A percentile compares a stretch with the other conserved stretches of the same genome.
These are phyloP conservation scores for Blechomonas ayalai DNA, from an alignment of 208 protist species.

Conservation along the genomic window DNA sequence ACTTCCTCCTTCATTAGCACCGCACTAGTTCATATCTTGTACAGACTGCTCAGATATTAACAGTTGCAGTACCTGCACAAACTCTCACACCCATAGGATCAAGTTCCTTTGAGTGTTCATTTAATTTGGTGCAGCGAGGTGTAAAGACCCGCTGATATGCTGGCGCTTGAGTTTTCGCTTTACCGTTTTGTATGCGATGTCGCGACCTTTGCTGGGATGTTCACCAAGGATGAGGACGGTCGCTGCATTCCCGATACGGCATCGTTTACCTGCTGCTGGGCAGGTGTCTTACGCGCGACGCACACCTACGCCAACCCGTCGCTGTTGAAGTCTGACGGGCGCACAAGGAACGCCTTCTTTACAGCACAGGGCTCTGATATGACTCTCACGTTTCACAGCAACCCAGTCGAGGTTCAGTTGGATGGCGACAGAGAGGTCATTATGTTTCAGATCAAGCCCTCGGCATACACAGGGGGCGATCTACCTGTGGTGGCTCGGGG, in stretches of 20 bases:
- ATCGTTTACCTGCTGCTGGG: slow-evolving; percentile 59
- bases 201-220: slow-evolving; percentile 54
- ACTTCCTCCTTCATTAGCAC: too few relatives aligned
- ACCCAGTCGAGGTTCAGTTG: slow-evolving; percentile 14
- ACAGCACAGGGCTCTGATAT: slow-evolving; percentile 45
- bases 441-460: slow-evolving; percentile 54
- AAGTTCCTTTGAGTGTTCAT: too few relatives aligned
- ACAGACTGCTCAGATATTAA: too few relatives aligned
- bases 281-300: slow-evolving; percentile 26
- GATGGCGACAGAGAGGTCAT: slow-evolving; percentile 43
- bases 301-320: slow-evolving; percentile 11
- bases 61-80: too few relatives aligned
- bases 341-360: slow-evolving; percentile 36
- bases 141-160: too few relatives aligned
- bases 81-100: too few relatives aligned
- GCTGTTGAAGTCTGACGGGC: slow-evolving; percentile 9
- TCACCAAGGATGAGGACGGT: slow-evolving; percentile 34
- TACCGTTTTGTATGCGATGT: slow-evolving; percentile 79
- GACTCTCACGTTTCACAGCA: slow-evolving; percentile 41
- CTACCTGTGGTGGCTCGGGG: slow-evolving; percentile 69
- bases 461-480: slow-evolving; percentile 23
- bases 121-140: too few relatives aligned
- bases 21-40: too few relatives aligned
- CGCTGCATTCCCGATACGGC: slow-evolving; percentile 55
- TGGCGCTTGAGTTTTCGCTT: slow-evolving; percentile 53